Conservation (phyloP, 1,284 basidiomycete species). For the Irpex sp. region DNA sequence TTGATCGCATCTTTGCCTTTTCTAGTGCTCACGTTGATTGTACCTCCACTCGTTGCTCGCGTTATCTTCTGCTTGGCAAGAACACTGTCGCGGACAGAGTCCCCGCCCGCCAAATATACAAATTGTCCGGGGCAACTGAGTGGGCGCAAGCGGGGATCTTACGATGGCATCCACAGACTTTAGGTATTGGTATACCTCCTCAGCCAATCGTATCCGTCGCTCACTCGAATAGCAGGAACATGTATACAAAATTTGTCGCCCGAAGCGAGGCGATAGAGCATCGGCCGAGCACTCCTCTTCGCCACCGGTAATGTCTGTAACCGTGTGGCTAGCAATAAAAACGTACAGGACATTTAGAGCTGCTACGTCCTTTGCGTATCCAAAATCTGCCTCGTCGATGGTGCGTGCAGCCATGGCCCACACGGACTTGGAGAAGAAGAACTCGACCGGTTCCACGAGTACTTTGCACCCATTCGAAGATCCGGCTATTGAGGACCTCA, state of each 20-base stretch:
- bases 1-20: not conserved
- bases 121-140: not conserved
- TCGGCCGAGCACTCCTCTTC: not conserved
- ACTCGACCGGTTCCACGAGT: not conserved
- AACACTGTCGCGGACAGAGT: not conserved
- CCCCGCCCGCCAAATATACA: not conserved
- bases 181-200: not conserved
- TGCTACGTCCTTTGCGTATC: too few species aligned
- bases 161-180: not conserved
- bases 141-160: not conserved
- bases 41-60: not conserved
- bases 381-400: too few species aligned
- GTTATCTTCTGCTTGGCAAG: not conserved
- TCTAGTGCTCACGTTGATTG: not conserved
- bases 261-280: not conserved
- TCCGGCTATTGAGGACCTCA: constrained; percentile 8
- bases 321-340: too few species aligned
- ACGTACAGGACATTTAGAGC: too few species aligned
- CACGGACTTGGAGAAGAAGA: not conserved
- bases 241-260: not conserved
- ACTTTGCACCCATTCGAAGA: not conserved
- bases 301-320: too few species aligned
- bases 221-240: not conserved
- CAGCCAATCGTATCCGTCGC: not conserved
- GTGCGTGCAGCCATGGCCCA: not conserved